These are phyloP conservation scores for Floccularia luteovirens DNA, from an alignment of 768 basidiomycete species.

Conservation along the genomic window DNA sequence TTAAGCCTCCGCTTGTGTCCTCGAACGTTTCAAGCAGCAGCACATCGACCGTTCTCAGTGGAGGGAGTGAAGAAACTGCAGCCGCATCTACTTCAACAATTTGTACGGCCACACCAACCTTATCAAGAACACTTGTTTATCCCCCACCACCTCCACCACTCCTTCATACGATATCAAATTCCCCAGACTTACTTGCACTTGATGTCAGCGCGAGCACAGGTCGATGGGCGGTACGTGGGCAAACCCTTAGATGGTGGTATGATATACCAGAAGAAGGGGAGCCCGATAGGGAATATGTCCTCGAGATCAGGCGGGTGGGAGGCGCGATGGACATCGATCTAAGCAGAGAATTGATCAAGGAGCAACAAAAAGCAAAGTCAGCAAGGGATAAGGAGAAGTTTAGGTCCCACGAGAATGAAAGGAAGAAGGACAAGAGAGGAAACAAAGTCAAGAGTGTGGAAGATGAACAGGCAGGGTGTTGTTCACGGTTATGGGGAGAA, in stretches of 20 bases:
- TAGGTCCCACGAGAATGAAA: no score
- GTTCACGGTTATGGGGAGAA: no score
- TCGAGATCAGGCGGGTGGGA: conserved; percentile 21
- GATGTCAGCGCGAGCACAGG: conserved; percentile 37
- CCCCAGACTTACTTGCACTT: conserved; percentile 34
- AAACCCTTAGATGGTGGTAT: conserved; percentile 49
- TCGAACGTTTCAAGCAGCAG: no score
- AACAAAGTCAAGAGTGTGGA: no score
- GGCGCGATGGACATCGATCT: conserved; percentile 18
- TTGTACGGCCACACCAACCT: conserved; percentile 3
- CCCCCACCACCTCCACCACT: conserved; percentile 10
- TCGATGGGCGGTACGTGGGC: conserved; percentile 35
- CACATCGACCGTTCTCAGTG: no score
- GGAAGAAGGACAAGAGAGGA: no score
- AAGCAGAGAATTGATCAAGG: no score
- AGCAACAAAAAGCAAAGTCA: no score
- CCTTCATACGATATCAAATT: conserved; percentile 7
- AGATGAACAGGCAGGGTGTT: no score
- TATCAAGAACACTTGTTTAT: conserved; percentile 4
- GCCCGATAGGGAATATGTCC: conserved; percentile 22
- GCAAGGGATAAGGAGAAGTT: no score
- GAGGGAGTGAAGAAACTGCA: conserved; percentile 9
- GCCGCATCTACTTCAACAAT: conserved; percentile 2
- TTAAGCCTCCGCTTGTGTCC: no score
- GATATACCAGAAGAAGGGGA: conserved; percentile 28